phyloP scores from a whole-genome alignment of 768 basidiomycete genomes.

The Amanita rimosa region DNA sequence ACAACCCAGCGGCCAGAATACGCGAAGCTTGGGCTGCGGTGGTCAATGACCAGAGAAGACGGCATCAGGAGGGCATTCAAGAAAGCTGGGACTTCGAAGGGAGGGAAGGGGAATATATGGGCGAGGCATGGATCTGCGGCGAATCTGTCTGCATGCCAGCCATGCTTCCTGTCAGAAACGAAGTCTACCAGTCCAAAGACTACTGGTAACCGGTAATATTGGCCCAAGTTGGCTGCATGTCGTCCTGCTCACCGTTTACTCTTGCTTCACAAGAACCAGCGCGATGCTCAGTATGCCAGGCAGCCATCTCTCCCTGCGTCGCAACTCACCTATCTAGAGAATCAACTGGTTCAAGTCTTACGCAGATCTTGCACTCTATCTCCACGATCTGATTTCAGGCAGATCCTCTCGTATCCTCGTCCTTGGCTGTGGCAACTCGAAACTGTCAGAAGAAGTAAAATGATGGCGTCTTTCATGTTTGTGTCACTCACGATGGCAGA shows the following conservation, averaged over 20 bases:
- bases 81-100: not conserved
- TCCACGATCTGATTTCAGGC: slow-evolving; percentile 53
- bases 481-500: slow-evolving; percentile 27
- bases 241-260: not conserved
- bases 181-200: slow-evolving; percentile 54
- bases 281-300: slow-evolving; percentile 50
- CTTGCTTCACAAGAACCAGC: slow-evolving; percentile 41
- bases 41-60: slow-evolving; percentile 1
- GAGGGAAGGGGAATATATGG: not conserved
- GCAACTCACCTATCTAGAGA: slow-evolving; percentile 29
- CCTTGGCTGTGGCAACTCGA: slow-evolving; percentile 82
- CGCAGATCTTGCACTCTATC: slow-evolving; percentile 48
- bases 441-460: slow-evolving; percentile 62
- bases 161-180: slow-evolving; percentile 50
- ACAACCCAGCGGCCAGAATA: slow-evolving; percentile 1
- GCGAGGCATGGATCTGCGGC: not conserved
- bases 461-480: not conserved
- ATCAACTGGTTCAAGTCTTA: slow-evolving; percentile 86
- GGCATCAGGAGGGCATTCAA: slow-evolving; percentile 1
- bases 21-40: not conserved
- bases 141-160: slow-evolving; percentile 7
- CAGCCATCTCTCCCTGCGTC: not conserved
- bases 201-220: slow-evolving; percentile 48
- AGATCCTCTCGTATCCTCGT: slow-evolving; percentile 56
- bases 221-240: not conserved